Conservation (phyloP, 2,329 filamentous ascomycete species). For the Helminthosporium solani region DNA sequence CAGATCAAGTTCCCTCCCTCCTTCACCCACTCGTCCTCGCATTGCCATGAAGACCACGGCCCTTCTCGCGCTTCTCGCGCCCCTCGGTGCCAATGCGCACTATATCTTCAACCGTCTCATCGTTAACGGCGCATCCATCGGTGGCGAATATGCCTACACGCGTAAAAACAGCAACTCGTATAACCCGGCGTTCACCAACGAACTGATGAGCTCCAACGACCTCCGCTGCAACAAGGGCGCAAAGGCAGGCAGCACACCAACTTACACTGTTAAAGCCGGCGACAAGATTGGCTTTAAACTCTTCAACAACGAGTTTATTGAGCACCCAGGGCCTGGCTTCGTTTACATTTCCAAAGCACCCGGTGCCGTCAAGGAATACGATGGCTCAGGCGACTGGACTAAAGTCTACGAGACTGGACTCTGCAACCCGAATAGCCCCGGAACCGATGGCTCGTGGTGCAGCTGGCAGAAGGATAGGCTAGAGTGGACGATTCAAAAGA, state of each 20-base stretch:
- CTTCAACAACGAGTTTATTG: slow-evolving; percentile 52
- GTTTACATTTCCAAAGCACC: slow-evolving; percentile 52
- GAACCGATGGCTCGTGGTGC: slow-evolving; percentile 29
- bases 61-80: slow-evolving; percentile 21
- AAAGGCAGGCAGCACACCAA: slow-evolving; percentile 33
- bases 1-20: not conserved
- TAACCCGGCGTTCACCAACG: slow-evolving; percentile 31
- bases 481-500: slow-evolving; percentile 47
- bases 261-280: slow-evolving; percentile 45
- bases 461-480: slow-evolving; percentile 45
- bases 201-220: slow-evolving; percentile 36
- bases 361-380: slow-evolving; percentile 65
- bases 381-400: slow-evolving; percentile 58
- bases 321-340: slow-evolving; percentile 41
- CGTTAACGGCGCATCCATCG: slow-evolving; percentile 33
- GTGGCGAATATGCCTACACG: slow-evolving; percentile 38
- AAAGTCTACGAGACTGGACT: slow-evolving; percentile 39
- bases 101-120: slow-evolving; percentile 43
- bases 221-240: slow-evolving; percentile 42
- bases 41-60: slow-evolving; percentile 32
- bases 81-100: slow-evolving; percentile 24
- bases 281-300: slow-evolving; percentile 54
- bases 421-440: slow-evolving; percentile 21
- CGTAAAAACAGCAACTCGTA: slow-evolving; percentile 41
- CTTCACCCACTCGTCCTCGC: not conserved